phyloP scores from a whole-genome alignment of 78 protist genomes.

The Planoprotostelium fungivorum region DNA sequence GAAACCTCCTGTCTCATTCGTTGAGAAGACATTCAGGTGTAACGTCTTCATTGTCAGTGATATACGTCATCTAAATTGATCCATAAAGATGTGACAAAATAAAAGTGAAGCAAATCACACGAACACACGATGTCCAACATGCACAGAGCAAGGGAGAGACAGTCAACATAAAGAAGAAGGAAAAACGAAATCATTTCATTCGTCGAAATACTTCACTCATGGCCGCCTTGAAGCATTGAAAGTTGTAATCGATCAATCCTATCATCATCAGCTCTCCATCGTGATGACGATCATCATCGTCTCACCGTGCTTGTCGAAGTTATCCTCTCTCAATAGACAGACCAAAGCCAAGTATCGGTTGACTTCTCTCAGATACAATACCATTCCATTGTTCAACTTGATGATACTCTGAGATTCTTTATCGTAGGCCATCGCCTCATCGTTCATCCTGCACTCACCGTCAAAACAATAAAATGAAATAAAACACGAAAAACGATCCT shows the following conservation, averaged over 20 bases:
- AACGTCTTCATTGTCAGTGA: no score
- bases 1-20: no score
- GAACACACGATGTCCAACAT: not conserved
- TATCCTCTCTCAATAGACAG: slow-evolving; percentile 72
- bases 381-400: slow-evolving; percentile 73
- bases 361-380: slow-evolving; percentile 77
- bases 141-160: not conserved
- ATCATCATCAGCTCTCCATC: not conserved
- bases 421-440: slow-evolving; percentile 70
- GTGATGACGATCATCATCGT: not conserved
- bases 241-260: slow-evolving; percentile 88
- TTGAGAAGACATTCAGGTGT: no score
- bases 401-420: slow-evolving; percentile 66
- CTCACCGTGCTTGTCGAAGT: slow-evolving; percentile 80
- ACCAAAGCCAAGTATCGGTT: slow-evolving; percentile 89
- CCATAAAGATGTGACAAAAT: not conserved
- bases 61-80: no score
- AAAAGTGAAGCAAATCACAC: not conserved
- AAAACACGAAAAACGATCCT: not conserved
- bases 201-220: slow-evolving; percentile 60
- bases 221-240: slow-evolving; percentile 76
- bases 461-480: not conserved
- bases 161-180: no score
- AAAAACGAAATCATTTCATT: not conserved
- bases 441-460: slow-evolving; percentile 20